Base-by-base conservation (phyloP, 2,329 filamentous ascomycete species). In the Coniella vitis region DNA sequence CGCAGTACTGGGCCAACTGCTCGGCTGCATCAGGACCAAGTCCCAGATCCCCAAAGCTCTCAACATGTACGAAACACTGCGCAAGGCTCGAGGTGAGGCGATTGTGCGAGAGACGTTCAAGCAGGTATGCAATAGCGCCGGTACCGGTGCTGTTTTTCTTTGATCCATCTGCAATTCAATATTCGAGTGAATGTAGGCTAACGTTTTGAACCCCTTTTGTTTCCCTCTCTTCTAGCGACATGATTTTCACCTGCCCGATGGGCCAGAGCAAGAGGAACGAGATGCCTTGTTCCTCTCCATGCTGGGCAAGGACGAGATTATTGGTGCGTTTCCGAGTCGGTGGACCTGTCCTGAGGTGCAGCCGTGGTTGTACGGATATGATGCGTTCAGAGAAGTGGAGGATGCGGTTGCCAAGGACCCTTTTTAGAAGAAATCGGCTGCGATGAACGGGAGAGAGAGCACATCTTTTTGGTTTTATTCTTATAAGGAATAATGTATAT, bases 281-380 rank as follows among this genome's bases (percentile, higher is more conserved):
- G 82, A 86, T 56, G 61, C 72, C 31, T 43, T 80, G 7, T 82
- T 86, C 65, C 52, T 74, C 12, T 73, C 72, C 3, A 72, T 78
- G 56, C 58, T 84, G 3, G 79, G 70, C 7, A 58, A 61, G 44
- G 69, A n/a, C n/a, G n/a, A 75, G 45, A 61, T 75, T 3, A 65
- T 70, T 35, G 72, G 69, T 1, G 52, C 58, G 1, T 86, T 84
- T 55, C 83, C 82, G 0, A 81, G 77, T 62, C 68, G 81, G 42
- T 81, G 81, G 75, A 79, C 75, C 2, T 84, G 81, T 58, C 79
- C 79, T 0, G 66, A 76, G 31, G 73, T 81, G 0, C 81, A 85
- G 60, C 73, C 75, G 0, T 84, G 80, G 77, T 54, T 86, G 40
- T 86, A 79, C 55, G 78, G 80, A 0, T 84, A 85, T 54, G 76